These are phyloP conservation scores for Plectosphaerella cucumerina DNA, from an alignment of 2,329 filamentous ascomycete genomes.

Conservation along the genomic window DNA sequence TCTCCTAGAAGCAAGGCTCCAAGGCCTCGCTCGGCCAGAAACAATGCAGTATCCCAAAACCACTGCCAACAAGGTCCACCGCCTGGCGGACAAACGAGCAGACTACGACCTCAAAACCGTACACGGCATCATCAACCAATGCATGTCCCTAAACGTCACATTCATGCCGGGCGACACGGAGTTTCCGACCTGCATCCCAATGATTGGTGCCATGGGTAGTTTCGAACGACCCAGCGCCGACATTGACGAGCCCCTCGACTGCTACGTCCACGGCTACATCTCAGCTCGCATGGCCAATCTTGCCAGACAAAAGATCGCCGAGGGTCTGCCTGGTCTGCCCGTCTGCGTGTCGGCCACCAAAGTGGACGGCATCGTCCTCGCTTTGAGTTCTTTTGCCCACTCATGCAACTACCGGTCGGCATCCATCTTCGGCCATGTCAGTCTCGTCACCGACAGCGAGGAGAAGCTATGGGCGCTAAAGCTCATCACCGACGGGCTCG, in stretches of 20 bases:
- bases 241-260: constrained; percentile 3
- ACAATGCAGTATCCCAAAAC: neutral
- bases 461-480: neutral
- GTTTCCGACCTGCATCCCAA: neutral
- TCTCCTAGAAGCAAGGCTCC: neutral
- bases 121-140: neutral
- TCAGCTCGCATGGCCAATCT: constrained; percentile 3
- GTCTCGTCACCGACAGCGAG: neutral
- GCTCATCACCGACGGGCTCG: constrained; percentile 1
- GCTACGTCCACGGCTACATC: constrained; percentile 3
- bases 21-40: neutral
- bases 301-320: constrained; percentile 9
- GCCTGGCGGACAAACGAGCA: neutral
- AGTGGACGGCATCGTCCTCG: neutral
- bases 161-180: neutral
- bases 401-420: constrained; percentile 1
- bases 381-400: neutral
- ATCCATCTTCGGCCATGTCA: neutral
- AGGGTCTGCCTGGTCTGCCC: neutral
- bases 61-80: neutral
- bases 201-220: constrained; percentile 1
- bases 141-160: neutral
- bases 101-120: constrained; percentile 1
- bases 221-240: constrained; percentile 2
- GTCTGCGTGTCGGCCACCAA: constrained; percentile 1